These are phyloP conservation scores for Hygrophoropsis aurantiaca DNA, from an alignment of 768 basidiomycete species.

Conservation along the genomic window DNA sequence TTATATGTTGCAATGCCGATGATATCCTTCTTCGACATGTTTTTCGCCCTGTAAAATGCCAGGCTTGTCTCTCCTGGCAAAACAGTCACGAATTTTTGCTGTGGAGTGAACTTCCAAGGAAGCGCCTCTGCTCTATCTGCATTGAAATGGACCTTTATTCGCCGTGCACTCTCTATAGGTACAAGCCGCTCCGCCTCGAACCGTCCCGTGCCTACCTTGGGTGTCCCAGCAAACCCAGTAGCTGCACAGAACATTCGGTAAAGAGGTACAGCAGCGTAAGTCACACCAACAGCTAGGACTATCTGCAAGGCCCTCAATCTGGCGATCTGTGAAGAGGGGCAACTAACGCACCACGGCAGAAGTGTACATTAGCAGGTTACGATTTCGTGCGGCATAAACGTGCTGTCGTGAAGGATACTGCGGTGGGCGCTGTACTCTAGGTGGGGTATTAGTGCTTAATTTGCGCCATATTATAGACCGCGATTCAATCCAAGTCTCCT, in stretches of 20 bases:
- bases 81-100: constrained; percentile 86
- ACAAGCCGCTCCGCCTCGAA: constrained; percentile 86
- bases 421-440: constrained; percentile 9
- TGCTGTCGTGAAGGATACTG: constrained; percentile 34
- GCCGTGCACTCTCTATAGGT: constrained; percentile 61
- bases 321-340: background rate
- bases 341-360: constrained; percentile 67
- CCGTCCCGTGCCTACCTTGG: constrained; percentile 81
- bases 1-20: constrained; percentile 99
- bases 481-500: background rate
- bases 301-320: constrained; percentile 48
- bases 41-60: constrained; percentile 95
- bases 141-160: constrained; percentile 95
- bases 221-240: constrained; percentile 95
- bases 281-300: constrained; percentile 73
- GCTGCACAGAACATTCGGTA: constrained; percentile 98
- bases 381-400: constrained; percentile 60
- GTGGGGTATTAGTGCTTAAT: background rate
- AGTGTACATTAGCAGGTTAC: constrained; percentile 80
- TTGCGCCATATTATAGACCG: background rate
- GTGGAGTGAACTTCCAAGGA: constrained; percentile 91
- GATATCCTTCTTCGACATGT: constrained; percentile 79
- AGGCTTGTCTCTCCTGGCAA: constrained; percentile 94
- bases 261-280: constrained; percentile 96
- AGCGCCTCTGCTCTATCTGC: constrained; percentile 87